phyloP scores from a whole-genome alignment of 1,139 yeast genomes.

The Wickerhamiella infanticola region DNA sequence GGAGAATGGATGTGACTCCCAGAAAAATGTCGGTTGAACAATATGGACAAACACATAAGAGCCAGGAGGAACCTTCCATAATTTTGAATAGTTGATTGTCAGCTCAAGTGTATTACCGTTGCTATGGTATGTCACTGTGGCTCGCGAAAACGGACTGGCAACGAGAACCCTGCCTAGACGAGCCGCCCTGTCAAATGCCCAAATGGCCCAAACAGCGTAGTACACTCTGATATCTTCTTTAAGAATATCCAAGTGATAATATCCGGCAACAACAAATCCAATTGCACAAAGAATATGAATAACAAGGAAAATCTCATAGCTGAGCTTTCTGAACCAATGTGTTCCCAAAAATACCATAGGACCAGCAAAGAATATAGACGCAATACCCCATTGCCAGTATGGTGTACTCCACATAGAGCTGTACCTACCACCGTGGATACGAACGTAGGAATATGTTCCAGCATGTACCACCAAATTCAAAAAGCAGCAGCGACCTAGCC shows the following conservation, averaged over 20 bases:
- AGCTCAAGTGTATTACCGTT: conserved; percentile 2
- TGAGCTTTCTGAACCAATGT: conserved; percentile 22
- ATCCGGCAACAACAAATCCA: conserved; percentile 9
- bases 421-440: conserved; percentile 9
- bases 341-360: conserved; percentile 19
- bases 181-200: conserved; percentile 30
- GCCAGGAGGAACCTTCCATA: conserved; percentile 33
- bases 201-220: conserved; percentile 26
- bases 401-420: conserved; percentile 15
- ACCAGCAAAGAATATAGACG: conserved; percentile 24
- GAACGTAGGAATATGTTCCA: conserved; percentile 13
- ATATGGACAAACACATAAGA: conserved; percentile 42
- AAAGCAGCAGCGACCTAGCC: conserved; percentile 42
- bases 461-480: conserved; percentile 29
- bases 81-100: conserved; percentile 4
- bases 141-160: conserved; percentile 2
- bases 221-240: background rate
- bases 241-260: conserved; percentile 7
- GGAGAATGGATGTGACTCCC: conserved; percentile 56
- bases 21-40: conserved; percentile 18
- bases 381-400: conserved; percentile 36
- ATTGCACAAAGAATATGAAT: conserved; percentile 24
- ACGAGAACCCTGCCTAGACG: conserved; percentile 23
- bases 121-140: background rate
- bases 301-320: conserved; percentile 32